These are phyloP conservation scores for Russula compacta DNA, from an alignment of 768 basidiomycete species.

Conservation along the genomic window DNA sequence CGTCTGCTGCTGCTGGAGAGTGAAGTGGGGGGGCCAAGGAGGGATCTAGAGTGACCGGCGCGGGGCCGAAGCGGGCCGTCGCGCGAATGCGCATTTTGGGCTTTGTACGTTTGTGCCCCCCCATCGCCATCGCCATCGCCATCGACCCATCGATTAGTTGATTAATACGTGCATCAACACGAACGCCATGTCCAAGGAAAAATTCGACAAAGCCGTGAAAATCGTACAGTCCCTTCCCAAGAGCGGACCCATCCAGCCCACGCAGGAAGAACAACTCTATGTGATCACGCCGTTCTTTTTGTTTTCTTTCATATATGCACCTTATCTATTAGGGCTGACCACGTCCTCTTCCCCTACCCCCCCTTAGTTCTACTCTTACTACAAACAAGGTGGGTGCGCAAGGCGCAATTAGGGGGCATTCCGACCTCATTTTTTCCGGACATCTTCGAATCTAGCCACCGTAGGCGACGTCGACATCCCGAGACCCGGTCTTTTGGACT, in stretches of 20 bases:
- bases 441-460: slow-evolving; percentile 39
- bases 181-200: slow-evolving; percentile 49
- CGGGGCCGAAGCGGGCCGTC: neutral
- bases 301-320: slow-evolving; percentile 1
- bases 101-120: neutral
- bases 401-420: slow-evolving; percentile 9
- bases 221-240: slow-evolving; percentile 65
- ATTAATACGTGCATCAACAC: neutral
- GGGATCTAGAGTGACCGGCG: neutral
- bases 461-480: slow-evolving; percentile 60
- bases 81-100: too few species aligned
- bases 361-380: slow-evolving; percentile 82
- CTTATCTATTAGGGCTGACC: too few species aligned
- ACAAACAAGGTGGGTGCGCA: slow-evolving; percentile 69
- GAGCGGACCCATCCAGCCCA: slow-evolving; percentile 72
- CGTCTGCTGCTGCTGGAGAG: neutral
- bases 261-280: slow-evolving; percentile 63
- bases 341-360: neutral
- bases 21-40: neutral
- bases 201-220: slow-evolving; percentile 67
- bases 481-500: slow-evolving; percentile 73
- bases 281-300: slow-evolving; percentile 53
- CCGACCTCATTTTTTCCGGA: slow-evolving; percentile 3
- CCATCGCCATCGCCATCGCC: neutral
- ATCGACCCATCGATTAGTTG: neutral